Percentiles rank a stretch among this genome's conserved stretches.
Evolutionary conservation across 2,329 filamentous ascomycete genomes (phyloP).

Genomic region (Waltergamsia citrina): DNA sequence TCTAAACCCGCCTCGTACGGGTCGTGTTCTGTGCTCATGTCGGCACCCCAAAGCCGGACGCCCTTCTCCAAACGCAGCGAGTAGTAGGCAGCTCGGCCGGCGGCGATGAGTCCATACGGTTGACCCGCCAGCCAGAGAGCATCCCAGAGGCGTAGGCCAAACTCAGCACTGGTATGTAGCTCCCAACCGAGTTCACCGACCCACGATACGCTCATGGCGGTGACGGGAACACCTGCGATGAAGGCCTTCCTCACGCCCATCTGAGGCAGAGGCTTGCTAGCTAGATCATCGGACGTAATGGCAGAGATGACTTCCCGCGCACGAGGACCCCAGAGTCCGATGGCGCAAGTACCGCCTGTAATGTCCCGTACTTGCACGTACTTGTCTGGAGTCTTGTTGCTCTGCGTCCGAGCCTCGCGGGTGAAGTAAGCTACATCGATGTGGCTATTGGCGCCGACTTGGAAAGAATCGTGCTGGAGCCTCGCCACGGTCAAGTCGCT

Average conservation of each 20-base stretch:
- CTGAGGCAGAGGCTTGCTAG: conserved; percentile 35
- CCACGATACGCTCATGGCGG: conserved; percentile 44
- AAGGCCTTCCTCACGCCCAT: conserved; percentile 36
- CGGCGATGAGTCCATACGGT: conserved; percentile 44
- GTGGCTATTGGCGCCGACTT: conserved; percentile 46
- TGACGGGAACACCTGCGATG: conserved; percentile 47
- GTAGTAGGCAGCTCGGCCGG: conserved; percentile 48
- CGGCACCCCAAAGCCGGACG: conserved; percentile 44
- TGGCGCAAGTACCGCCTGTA: conserved; percentile 48
- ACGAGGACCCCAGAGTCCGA: conserved; percentile 54
- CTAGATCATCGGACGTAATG: conserved; percentile 31
- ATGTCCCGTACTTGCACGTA: conserved; percentile 47
- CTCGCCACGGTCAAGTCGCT: conserved; percentile 49
- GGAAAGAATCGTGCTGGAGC: conserved; percentile 37
- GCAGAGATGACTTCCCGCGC: conserved; percentile 38
- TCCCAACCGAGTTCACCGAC: conserved; percentile 56
- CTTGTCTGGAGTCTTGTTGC: conserved; percentile 23
- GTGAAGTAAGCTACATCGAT: conserved; percentile 44
- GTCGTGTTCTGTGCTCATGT: conserved; percentile 52
- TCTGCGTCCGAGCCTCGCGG: conserved; percentile 40
- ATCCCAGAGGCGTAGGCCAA: conserved; percentile 50
- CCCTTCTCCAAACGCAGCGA: conserved; percentile 51
- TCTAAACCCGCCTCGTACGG: conserved; percentile 49
- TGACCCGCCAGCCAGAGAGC: conserved; percentile 44
- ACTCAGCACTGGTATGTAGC: conserved; percentile 49